Percentiles rank a stretch among this genome's conserved stretches.
Evolutionary conservation across 2,329 filamentous ascomycete species (phyloP).

Genomic region (Sodiomyces alkalinus): DNA sequence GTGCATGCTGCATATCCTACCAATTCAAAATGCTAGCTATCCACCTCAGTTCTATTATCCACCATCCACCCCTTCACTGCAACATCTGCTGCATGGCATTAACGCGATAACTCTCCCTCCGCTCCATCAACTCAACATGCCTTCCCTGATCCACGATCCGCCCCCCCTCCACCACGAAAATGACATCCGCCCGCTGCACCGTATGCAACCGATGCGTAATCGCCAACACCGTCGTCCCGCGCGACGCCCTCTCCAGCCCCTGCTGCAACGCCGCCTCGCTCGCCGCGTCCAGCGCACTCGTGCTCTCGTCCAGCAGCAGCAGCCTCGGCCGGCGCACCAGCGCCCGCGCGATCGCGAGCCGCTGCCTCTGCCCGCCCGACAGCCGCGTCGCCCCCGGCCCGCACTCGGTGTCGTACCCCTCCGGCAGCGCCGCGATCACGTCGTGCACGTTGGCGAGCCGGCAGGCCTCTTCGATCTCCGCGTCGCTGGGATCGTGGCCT

Average conservation of each 20-base stretch:
- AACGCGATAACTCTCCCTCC: slow-evolving; percentile 13
- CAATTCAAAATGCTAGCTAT: too few relatives aligned
- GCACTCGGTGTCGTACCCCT: slow-evolving; percentile 51
- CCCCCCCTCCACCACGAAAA: slow-evolving; percentile 35
- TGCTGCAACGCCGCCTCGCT: slow-evolving; percentile 52
- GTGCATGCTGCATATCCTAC: too few relatives aligned
- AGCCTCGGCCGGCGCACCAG: slow-evolving; percentile 57
- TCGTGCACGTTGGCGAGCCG: slow-evolving; percentile 57
- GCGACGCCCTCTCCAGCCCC: slow-evolving; percentile 42
- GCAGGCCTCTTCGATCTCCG: slow-evolving; percentile 52
- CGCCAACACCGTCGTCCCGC: slow-evolving; percentile 39
- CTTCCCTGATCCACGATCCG: slow-evolving; percentile 23
- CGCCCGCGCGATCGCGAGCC: slow-evolving; percentile 64
- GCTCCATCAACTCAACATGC: slow-evolving; percentile 13
- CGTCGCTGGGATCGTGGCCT: slow-evolving; percentile 35
- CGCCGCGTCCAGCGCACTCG: slow-evolving; percentile 59
- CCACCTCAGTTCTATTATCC: too few relatives aligned
- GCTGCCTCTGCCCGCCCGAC: slow-evolving; percentile 67
- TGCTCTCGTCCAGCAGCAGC: slow-evolving; percentile 69
- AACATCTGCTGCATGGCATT: slow-evolving; percentile 19
- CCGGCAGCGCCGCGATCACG: slow-evolving; percentile 43
- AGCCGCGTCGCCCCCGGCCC: slow-evolving; percentile 61
- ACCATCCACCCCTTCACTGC: background rate
- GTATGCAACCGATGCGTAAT: slow-evolving; percentile 44
- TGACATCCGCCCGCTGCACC: slow-evolving; percentile 40